Conservation (phyloP, 2,329 filamentous ascomycete genomes). For the Dothidotthia symphoricarpi region DNA sequence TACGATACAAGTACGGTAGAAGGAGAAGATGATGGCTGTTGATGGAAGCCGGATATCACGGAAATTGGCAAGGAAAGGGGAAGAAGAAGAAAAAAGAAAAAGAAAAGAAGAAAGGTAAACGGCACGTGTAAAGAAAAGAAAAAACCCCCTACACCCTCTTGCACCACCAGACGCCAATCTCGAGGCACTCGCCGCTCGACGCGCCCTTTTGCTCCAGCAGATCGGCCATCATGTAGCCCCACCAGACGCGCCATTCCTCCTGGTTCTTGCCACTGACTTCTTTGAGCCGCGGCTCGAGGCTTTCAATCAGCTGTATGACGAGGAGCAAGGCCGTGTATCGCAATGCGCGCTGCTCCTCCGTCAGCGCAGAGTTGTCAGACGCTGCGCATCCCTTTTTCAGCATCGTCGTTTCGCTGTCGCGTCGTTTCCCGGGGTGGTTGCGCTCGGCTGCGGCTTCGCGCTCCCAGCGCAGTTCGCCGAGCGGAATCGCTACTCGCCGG, state of each 20-base stretch:
- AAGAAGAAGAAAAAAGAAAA: no score
- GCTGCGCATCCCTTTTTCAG: slow-evolving; percentile 35
- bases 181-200: slow-evolving; percentile 79
- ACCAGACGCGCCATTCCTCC: slow-evolving; percentile 91
- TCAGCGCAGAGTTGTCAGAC: slow-evolving; percentile 52
- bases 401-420: slow-evolving; percentile 53
- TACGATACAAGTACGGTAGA: no score
- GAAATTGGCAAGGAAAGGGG: no score
- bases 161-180: slow-evolving; percentile 65
- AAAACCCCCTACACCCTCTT: slow-evolving; percentile 49
- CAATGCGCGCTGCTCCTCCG: slow-evolving; percentile 68
- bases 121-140: no score
- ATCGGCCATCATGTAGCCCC: slow-evolving; percentile 81
- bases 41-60: slow-evolving; percentile 10
- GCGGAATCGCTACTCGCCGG: slow-evolving; percentile 79
- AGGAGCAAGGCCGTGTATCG: slow-evolving; percentile 77
- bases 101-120: no score
- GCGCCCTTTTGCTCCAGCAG: slow-evolving; percentile 76
- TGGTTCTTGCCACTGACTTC: slow-evolving; percentile 82
- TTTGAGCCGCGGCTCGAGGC: slow-evolving; percentile 76
- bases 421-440: slow-evolving; percentile 45
- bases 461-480: slow-evolving; percentile 86
- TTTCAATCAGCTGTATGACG: slow-evolving; percentile 79
- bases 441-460: slow-evolving; percentile 57
- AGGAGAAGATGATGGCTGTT: no score